Percentiles rank a stretch among this genome's conserved stretches.
Conservation (phyloP, 2,329 filamentous ascomycete species). For the Tolypocladium tundrense region DNA sequence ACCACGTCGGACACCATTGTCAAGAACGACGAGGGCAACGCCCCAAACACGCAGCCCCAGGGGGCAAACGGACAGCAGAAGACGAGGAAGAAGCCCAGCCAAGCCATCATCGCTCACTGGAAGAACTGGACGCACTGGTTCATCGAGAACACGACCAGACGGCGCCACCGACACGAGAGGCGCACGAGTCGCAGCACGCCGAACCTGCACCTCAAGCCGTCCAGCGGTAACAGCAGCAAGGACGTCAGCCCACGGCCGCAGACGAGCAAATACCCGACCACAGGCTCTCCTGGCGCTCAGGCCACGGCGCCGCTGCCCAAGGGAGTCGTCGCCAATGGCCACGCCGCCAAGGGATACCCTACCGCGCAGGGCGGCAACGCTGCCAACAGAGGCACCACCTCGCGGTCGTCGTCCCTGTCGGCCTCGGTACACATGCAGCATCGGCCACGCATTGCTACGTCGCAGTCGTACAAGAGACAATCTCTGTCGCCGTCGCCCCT, state of each 20-base stretch:
- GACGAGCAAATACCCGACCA: slow-evolving; percentile 44
- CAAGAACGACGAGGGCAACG: slow-evolving; percentile 13
- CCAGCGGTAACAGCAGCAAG: slow-evolving; percentile 33
- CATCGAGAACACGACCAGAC: slow-evolving; percentile 46
- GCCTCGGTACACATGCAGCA: slow-evolving; percentile 15
- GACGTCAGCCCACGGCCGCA: slow-evolving; percentile 48
- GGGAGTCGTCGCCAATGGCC: slow-evolving; percentile 42
- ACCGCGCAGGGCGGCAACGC: slow-evolving; percentile 8
- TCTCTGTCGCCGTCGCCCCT: slow-evolving; percentile 80
- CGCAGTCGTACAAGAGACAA: slow-evolving; percentile 53
- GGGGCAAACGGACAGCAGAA: slow-evolving; percentile 29
- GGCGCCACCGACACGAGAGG: slow-evolving; percentile 37
- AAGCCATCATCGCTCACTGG: slow-evolving; percentile 50
- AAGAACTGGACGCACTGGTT: slow-evolving; percentile 57
- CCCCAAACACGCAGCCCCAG: slow-evolving; percentile 10
- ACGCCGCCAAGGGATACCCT: slow-evolving; percentile 18
- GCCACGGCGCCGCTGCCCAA: slow-evolving; percentile 37
- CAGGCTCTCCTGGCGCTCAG: slow-evolving; percentile 22
- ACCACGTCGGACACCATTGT: slow-evolving; percentile 47
- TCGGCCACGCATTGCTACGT: slow-evolving; percentile 20
- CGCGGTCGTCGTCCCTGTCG: slow-evolving; percentile 9
- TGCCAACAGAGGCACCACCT: slow-evolving; percentile 10
- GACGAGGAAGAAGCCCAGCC: slow-evolving; percentile 45
- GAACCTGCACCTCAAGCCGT: slow-evolving; percentile 43
- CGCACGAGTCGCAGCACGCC: slow-evolving; percentile 48